Conservation (phyloP, 108 stramenopile species). For the Thalassiosira profunda region DNA sequence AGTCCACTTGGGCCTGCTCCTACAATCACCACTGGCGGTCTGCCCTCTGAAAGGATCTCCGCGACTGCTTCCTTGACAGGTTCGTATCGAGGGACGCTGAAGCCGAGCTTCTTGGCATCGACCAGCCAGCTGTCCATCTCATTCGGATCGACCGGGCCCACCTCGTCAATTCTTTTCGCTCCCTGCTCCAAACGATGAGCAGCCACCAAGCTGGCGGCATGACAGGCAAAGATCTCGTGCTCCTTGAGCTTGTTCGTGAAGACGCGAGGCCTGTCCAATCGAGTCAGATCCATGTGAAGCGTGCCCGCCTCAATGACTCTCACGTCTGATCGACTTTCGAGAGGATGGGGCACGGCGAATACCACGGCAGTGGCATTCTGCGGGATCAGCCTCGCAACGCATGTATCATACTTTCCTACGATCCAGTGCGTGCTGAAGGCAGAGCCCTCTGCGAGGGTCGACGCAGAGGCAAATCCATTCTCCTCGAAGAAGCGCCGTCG, state of each 20-base stretch:
- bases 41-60: background rate
- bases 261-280: constrained; percentile 48
- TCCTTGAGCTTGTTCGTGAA: constrained; percentile 58
- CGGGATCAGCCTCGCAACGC: constrained; percentile 41
- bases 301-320: constrained; percentile 59
- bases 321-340: constrained; percentile 35
- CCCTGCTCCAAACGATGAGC: constrained; percentile 31
- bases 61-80: constrained; percentile 9
- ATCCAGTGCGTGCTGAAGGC: constrained; percentile 48
- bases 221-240: constrained; percentile 65
- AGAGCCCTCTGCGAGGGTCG: constrained; percentile 43
- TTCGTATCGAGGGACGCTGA: constrained; percentile 33
- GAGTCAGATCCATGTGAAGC: constrained; percentile 49
- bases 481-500: constrained; percentile 40
- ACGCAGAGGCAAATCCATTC: constrained; percentile 47
- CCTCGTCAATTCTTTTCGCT: constrained; percentile 43
- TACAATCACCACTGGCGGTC: constrained; percentile 45
- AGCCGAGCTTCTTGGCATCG: constrained; percentile 50
- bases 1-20: constrained; percentile 54
- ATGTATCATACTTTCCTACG: constrained; percentile 54
- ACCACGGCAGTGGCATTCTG: constrained; percentile 50
- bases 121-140: constrained; percentile 53
- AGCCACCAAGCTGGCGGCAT: constrained; percentile 56
- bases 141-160: constrained; percentile 54
- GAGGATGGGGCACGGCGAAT: constrained; percentile 57